Evolutionary conservation across 208 protist genomes (phyloP).

Genomic region (Trypanosoma rangeli): DNA sequence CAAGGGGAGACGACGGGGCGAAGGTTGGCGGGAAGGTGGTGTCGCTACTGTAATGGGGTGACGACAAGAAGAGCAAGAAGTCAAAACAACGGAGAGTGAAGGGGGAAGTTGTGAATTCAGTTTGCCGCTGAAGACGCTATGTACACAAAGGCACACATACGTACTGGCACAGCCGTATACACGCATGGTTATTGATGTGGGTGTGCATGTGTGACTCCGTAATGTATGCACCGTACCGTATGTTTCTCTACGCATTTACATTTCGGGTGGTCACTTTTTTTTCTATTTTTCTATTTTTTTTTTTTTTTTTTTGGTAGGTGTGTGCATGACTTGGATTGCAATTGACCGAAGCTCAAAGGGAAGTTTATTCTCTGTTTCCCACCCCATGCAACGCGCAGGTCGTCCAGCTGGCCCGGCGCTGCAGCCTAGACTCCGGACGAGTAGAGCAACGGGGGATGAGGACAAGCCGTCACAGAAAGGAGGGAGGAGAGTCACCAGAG

Average conservation of each 20-base stretch:
- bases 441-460: not conserved
- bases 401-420: not conserved
- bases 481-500: not conserved
- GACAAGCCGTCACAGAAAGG: not conserved
- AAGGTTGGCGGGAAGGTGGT: too few species aligned
- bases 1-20: too few species aligned
- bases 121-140: not conserved
- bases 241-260: too few species aligned
- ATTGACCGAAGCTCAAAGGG: conserved; percentile 7
- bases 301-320: conserved; percentile 16
- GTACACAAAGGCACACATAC: not conserved
- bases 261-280: not conserved
- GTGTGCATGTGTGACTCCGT: not conserved
- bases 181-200: not conserved
- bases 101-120: not conserved
- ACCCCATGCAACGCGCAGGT: not conserved
- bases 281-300: not conserved
- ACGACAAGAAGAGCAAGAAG: too few species aligned
- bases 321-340: conserved; percentile 22
- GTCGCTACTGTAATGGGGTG: too few species aligned
- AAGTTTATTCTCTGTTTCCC: not conserved
- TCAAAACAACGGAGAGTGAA: too few species aligned
- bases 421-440: not conserved
- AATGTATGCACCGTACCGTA: not conserved
- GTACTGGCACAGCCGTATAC: not conserved